Evolutionary conservation across 2,329 filamentous ascomycete genomes (phyloP).

Genomic region (Pestalotiopsis sp.): DNA sequence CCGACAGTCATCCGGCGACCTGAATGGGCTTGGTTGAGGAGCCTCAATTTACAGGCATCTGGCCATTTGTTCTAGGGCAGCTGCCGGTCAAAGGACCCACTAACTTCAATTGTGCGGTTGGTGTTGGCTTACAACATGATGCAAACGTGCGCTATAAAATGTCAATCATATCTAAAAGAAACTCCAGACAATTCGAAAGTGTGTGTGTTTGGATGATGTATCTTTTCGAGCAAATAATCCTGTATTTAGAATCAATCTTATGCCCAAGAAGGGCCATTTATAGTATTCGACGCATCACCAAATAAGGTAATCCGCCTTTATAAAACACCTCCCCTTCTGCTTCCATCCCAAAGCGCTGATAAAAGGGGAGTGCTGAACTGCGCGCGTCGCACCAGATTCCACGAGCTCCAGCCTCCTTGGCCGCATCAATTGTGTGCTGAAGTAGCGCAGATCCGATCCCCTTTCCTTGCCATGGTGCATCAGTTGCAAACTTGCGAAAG

Average conservation of each 20-base stretch:
- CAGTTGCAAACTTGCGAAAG: slow-evolving; percentile 28
- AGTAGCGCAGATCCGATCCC: slow-evolving; percentile 24
- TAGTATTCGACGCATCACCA: slow-evolving; percentile 18
- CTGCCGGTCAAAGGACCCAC: background rate
- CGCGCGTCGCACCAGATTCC: slow-evolving; percentile 26
- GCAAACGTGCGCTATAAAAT: background rate
- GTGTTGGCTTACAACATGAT: background rate
- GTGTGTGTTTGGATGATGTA: background rate
- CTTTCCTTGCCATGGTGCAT: slow-evolving; percentile 21
- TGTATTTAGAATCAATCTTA: background rate
- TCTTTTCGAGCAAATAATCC: background rate
- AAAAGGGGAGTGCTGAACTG: slow-evolving; percentile 23
- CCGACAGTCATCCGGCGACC: background rate
- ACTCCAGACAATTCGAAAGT: too few relatives aligned
- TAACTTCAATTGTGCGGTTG: background rate
- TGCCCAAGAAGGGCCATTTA: background rate
- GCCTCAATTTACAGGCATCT: background rate
- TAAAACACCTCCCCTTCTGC: slow-evolving; percentile 22
- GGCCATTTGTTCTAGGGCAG: background rate
- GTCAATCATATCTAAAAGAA: too few relatives aligned
- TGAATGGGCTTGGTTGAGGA: background rate
- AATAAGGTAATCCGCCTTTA: slow-evolving; percentile 24
- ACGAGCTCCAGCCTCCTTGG: slow-evolving; percentile 18
- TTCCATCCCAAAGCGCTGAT: slow-evolving; percentile 23
- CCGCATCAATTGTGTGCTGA: slow-evolving; percentile 19